Evolutionary conservation across 306 rosid species (phyloP).

Genomic region (Cucumis cinereus): DNA sequence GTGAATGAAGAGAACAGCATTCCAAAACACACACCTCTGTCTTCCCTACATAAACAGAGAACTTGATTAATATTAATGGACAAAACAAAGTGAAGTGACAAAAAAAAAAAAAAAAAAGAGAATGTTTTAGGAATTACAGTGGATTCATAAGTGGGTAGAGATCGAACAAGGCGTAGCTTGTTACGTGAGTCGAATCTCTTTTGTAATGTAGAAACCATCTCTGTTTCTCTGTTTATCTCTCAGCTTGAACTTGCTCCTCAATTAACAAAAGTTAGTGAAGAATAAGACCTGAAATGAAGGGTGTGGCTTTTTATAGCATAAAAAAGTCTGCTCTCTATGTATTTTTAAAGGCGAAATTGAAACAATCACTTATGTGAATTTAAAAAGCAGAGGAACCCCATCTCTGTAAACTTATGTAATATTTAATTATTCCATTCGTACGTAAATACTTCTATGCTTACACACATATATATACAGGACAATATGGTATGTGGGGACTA

Average conservation of each 20-base stretch:
- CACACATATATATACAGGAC: background rate
- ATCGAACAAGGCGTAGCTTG: slow-evolving; percentile 43
- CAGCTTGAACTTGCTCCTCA: background rate
- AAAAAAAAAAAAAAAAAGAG: background rate
- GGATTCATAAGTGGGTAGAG: slow-evolving; percentile 25
- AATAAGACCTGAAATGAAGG: background rate
- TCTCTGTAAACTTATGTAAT: background rate
- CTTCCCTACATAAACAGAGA: slow-evolving; percentile 10
- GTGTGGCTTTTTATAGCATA: slow-evolving; percentile 38
- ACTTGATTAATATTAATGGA: background rate
- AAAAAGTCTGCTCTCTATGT: slow-evolving; percentile 10
- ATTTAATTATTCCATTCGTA: slow-evolving; percentile 2
- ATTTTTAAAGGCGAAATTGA: background rate
- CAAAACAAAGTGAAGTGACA: background rate
- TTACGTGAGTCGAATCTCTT: slow-evolving; percentile 46
- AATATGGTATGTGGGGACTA: background rate
- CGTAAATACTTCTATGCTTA: background rate
- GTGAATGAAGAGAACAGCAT: slow-evolving; percentile 11
- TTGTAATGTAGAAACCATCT: slow-evolving; percentile 43
- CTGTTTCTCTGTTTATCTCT: background rate
- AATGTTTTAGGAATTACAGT: slow-evolving; percentile 20
- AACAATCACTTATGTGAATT: slow-evolving; percentile 8
- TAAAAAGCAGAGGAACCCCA: slow-evolving; percentile 1
- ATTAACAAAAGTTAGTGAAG: slow-evolving; percentile 18
- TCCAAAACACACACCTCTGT: slow-evolving; percentile 9